phyloP scores from a whole-genome alignment of 805 yeast genomes.

The Lachancea thermotolerans region DNA sequence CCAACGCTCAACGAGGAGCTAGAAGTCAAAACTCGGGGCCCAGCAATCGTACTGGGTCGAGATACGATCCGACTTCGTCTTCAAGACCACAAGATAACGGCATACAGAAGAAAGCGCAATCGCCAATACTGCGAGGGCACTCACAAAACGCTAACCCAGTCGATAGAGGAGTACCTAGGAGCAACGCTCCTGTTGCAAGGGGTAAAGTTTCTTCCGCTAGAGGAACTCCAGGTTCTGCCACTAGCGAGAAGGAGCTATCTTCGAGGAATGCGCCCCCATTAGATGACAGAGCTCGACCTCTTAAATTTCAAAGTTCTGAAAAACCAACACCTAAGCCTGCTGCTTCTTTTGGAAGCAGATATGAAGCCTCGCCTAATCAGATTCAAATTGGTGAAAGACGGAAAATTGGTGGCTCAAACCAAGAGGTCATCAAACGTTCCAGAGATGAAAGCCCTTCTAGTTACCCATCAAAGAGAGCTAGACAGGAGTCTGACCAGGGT shows the following conservation, averaged over 20 bases:
- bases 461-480: slow-evolving; percentile 1
- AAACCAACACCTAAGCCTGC: not conserved
- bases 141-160: not conserved
- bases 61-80: slow-evolving; percentile 1
- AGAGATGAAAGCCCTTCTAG: not conserved
- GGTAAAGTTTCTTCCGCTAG: not conserved
- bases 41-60: not conserved
- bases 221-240: too few relatives aligned
- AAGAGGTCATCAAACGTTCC: not conserved
- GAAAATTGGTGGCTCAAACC: not conserved
- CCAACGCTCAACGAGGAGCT: not conserved
- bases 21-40: too few relatives aligned
- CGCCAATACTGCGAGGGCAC: slow-evolving; percentile 4
- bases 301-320: too few relatives aligned
- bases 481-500: not conserved
- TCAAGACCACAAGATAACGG: not conserved
- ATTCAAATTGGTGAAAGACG: slow-evolving; percentile 1
- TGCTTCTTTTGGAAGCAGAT: not conserved
- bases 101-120: not conserved
- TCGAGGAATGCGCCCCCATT: too few relatives aligned
- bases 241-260: too few relatives aligned
- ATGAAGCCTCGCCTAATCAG: not conserved
- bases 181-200: not conserved
- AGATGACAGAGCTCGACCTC: too few relatives aligned
- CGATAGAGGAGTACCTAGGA: not conserved